Conservation (phyloP, 148 eudicot genomes). For the Limonium bicolor region DNA sequence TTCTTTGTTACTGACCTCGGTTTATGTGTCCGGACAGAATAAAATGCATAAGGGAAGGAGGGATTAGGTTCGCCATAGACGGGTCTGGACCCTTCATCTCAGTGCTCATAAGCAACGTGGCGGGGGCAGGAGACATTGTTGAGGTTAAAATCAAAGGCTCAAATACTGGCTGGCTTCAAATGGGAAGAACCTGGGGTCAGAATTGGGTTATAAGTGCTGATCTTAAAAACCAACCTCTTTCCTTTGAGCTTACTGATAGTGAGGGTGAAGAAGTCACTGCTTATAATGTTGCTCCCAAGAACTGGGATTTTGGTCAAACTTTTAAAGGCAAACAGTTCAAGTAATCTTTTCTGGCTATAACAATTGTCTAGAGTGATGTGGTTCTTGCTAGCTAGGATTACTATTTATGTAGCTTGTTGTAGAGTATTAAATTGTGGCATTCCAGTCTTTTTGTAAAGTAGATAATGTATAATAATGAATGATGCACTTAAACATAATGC, state of each 20-base stretch:
- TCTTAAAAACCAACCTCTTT: slow-evolving; percentile 62
- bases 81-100: slow-evolving; percentile 63
- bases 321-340: slow-evolving; percentile 83
- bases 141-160: slow-evolving; percentile 71
- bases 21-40: slow-evolving; percentile 31
- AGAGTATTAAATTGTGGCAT: no score
- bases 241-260: slow-evolving; percentile 69
- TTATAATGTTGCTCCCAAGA: slow-evolving; percentile 65
- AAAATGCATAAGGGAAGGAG: slow-evolving; percentile 84
- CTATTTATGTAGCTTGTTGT: no score
- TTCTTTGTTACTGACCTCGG: no score
- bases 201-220: slow-evolving; percentile 82
- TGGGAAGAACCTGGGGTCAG: slow-evolving; percentile 83
- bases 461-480: no score
- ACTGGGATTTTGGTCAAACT: slow-evolving; percentile 71
- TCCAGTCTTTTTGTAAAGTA: no score
- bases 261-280: slow-evolving; percentile 56
- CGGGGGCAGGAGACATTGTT: slow-evolving; percentile 63
- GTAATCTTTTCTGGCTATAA: slow-evolving; percentile 3
- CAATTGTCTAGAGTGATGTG: no score
- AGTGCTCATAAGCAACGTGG: slow-evolving; percentile 71
- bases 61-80: slow-evolving; percentile 55
- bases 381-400: no score
- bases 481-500: no score
- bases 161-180: slow-evolving; percentile 78